Percentiles rank a stretch among this genome's conserved stretches.
Conservation (phyloP, 345 rosid genomes). For the Hevea brasiliensis region DNA sequence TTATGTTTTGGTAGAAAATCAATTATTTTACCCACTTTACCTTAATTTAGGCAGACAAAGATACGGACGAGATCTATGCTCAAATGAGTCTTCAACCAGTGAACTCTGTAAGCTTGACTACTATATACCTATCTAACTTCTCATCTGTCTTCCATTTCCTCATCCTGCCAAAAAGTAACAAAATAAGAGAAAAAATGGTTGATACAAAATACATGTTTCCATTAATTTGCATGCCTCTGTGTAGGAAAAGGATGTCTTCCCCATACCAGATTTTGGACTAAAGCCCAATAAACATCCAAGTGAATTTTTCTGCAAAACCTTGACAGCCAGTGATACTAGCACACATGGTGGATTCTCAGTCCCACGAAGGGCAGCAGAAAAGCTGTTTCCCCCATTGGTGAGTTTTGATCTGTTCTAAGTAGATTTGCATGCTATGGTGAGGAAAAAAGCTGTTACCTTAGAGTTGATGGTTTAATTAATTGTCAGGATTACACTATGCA, state of each 20-base stretch:
- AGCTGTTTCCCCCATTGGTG: constrained; percentile 93
- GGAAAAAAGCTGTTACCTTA: neutral
- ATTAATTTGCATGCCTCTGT: neutral
- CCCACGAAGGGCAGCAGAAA: constrained; percentile 98
- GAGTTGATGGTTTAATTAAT: neutral
- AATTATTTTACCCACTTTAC: neutral
- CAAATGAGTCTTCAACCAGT: constrained; percentile 98
- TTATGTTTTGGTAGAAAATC: neutral
- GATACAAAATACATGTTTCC: neutral
- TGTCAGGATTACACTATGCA: constrained; percentile 87
- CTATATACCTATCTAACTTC: neutral
- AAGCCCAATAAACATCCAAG: constrained; percentile 84
- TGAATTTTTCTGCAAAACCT: constrained; percentile 93
- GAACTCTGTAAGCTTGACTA: constrained; percentile 58
- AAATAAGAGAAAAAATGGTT: neutral
- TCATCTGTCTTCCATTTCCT: neutral
- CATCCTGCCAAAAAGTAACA: neutral
- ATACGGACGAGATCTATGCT: constrained; percentile 90
- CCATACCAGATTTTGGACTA: constrained; percentile 82
- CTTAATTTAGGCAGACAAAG: constrained; percentile 75
- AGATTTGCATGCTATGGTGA: neutral
- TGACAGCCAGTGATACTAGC: constrained; percentile 97
- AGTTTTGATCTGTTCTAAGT: constrained; percentile 20
- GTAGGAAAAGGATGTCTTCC: constrained; percentile 91
- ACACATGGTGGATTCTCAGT: constrained; percentile 99